Evolutionary conservation across 2,329 filamentous ascomycete species (phyloP).

Genomic region (Ophiostoma populinum): DNA sequence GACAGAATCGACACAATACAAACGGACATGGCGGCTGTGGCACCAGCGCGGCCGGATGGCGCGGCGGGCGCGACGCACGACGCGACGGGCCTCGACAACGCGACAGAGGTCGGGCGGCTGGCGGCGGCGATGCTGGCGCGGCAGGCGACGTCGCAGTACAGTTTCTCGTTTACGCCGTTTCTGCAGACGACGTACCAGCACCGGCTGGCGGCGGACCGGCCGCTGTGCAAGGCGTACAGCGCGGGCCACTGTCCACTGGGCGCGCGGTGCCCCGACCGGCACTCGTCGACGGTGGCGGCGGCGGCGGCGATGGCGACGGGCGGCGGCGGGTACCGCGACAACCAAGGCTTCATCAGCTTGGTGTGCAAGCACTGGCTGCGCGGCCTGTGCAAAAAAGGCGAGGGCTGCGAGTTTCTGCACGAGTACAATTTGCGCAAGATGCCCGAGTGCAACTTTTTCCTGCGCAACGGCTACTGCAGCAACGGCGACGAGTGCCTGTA

Average conservation of each 20-base stretch:
- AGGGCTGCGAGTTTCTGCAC: constrained; percentile 93
- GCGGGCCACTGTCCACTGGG: constrained; percentile 78
- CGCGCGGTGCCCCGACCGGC: constrained; percentile 69
- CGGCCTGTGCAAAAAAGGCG: constrained; percentile 92
- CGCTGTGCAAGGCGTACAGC: constrained; percentile 66
- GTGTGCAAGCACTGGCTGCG: constrained; percentile 99
- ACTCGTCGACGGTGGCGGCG: constrained; percentile 25
- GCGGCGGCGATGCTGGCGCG: constrained; percentile 2
- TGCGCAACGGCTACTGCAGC: constrained; percentile 82
- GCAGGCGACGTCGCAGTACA: constrained; percentile 29
- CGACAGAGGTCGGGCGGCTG: not conserved
- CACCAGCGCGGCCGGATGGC: too few species aligned
- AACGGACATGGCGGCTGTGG: too few species aligned
- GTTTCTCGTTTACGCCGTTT: constrained; percentile 75
- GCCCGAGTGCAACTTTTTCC: constrained; percentile 96
- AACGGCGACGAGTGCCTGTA: constrained; percentile 96
- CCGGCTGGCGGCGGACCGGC: constrained; percentile 60
- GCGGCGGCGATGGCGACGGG: constrained; percentile 17
- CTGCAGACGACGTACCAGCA: constrained; percentile 70
- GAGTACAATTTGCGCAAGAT: constrained; percentile 97
- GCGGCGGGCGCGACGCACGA: not conserved
- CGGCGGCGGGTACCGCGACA: constrained; percentile 17
- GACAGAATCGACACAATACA: too few species aligned
- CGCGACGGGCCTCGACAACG: not conserved
- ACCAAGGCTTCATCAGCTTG: constrained; percentile 51